Evolutionary conservation across 179 eudicot species (phyloP).

Genomic region (Spinacia oleracea): DNA sequence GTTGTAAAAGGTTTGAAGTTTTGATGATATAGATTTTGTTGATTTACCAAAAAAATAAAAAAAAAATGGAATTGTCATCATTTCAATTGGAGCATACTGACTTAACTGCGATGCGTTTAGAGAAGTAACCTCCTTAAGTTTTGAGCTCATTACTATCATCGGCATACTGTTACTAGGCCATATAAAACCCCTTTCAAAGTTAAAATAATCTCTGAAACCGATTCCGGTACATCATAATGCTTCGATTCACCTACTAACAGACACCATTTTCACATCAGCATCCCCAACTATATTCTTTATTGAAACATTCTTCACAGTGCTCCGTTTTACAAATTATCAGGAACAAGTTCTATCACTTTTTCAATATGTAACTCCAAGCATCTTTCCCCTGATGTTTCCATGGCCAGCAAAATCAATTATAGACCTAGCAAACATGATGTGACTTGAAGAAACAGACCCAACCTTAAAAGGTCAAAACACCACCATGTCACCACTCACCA

Average conservation of each 20-base stretch:
- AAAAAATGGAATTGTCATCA: no score
- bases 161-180: background rate
- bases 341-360: no score
- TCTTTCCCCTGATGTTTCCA: background rate
- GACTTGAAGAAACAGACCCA: background rate
- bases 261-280: no score
- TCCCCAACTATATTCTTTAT: no score
- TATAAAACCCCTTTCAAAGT: background rate
- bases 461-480: background rate
- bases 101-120: no score
- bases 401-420: background rate
- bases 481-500: no score
- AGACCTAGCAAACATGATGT: background rate
- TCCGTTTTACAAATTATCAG: background rate
- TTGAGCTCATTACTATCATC: background rate
- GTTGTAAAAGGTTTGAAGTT: no score
- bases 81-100: no score
- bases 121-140: background rate
- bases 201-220: background rate
- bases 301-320: background rate
- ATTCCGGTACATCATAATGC: background rate
- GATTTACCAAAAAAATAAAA: no score
- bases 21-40: no score
- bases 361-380: background rate
- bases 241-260: no score